phyloP scores from a whole-genome alignment of 2,329 filamentous ascomycete species.

The Grosmannia huntii region DNA sequence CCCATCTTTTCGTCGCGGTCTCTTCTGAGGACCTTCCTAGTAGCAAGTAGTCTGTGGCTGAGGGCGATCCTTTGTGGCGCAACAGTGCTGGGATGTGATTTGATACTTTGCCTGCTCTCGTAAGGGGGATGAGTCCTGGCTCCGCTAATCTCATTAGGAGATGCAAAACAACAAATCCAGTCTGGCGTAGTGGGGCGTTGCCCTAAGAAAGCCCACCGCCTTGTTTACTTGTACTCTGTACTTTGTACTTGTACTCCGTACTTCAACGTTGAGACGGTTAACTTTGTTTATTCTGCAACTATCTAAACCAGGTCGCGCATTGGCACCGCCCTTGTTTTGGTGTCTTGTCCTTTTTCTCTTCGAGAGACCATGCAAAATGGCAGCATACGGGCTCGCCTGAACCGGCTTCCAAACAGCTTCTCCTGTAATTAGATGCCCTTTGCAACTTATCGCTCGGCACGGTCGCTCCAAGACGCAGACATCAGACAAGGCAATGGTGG shows the following conservation, averaged over 20 bases:
- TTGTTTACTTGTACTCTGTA: background rate
- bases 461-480: background rate
- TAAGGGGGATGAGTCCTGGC: background rate
- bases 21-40: background rate
- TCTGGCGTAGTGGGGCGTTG: background rate
- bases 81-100: background rate
- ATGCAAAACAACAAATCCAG: background rate
- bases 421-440: background rate
- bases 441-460: background rate
- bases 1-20: constrained; percentile 5
- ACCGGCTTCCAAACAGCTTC: background rate
- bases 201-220: background rate
- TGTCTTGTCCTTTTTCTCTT: background rate
- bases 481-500: background rate
- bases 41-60: background rate
- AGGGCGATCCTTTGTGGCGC: background rate
- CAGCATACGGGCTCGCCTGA: background rate
- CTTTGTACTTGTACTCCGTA: background rate
- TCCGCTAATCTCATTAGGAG: background rate
- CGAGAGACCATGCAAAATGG: background rate
- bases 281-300: background rate
- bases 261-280: background rate
- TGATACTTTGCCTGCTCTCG: background rate
- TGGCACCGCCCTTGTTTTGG: background rate
- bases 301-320: background rate